phyloP scores from a whole-genome alignment of 176 grass and related monocot genomes.

The Carex parvula region DNA sequence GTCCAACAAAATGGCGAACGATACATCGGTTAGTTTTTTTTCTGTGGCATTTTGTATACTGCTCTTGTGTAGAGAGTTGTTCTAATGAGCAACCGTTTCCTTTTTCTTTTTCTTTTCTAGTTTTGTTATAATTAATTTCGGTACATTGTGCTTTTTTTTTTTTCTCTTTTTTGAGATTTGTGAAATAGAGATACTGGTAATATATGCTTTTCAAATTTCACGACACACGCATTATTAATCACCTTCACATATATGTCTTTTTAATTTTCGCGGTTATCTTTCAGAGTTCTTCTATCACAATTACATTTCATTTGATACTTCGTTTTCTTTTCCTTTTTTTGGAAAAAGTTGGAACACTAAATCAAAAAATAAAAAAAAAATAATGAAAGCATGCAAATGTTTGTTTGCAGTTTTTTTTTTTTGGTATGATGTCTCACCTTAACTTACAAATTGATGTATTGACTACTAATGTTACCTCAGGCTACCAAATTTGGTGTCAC shows the following conservation, averaged over 20 bases:
- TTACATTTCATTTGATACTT: no score
- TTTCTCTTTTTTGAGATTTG: not conserved
- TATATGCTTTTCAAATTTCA: not conserved
- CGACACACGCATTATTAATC: no score
- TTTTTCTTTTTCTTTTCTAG: not conserved
- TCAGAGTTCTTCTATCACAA: no score
- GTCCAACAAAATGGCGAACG: not conserved
- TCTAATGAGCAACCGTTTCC: not conserved
- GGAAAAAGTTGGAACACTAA: no score
- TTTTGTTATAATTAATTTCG: not conserved
- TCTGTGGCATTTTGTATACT: not conserved
- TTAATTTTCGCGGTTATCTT: no score
- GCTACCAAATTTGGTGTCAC: not conserved
- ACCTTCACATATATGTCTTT: no score
- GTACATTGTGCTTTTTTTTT: not conserved
- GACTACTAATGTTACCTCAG: not conserved
- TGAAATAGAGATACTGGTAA: not conserved
- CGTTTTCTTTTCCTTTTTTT: no score
- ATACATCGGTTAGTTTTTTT: not conserved
- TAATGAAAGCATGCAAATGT: not conserved
- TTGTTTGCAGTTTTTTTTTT: not conserved
- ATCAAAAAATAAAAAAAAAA: no score
- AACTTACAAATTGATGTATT: not conserved
- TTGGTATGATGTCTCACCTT: not conserved
- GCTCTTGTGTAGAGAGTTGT: not conserved